Base-by-base conservation (phyloP, 2,329 filamentous ascomycete genomes). In the Aspergillus cejpii region DNA sequence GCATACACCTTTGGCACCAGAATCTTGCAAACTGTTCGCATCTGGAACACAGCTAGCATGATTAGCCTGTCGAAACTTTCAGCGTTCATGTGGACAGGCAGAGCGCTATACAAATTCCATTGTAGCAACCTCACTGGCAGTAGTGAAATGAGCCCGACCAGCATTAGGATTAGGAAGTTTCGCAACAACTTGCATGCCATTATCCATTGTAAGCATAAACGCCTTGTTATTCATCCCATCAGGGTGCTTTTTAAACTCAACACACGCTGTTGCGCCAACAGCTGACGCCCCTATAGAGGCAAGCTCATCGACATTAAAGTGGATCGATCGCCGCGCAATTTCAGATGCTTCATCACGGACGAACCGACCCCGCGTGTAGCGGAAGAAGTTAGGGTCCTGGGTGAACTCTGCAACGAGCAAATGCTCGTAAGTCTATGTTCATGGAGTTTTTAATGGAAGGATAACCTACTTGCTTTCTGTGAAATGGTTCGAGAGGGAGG, bases 91-190 rank as follows among this genome's bases (percentile, higher is more conserved):
- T n/a, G n/a, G n/a, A n/a, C n/a, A n/a, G n/a, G n/a, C n/a, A n/a
- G n/a, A n/a, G n/a, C n/a, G n/a, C n/a, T n/a, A n/a, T n/a, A n/a
- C n/a, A n/a, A n/a, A n/a, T n/a, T n/a, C n/a, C n/a, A n/a, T n/a
- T n/a, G n/a, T n/a, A n/a, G 55, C 56, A 6, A 57, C 52, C 43
- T 58, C 54, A 34, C 50, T 54, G 8, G 55, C 52, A 17, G 48
- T 49, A 1, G 49, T 56, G 20, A 44, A 50, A 15, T 49, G 41
- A 14, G 50, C 21, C 5, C 39, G 47, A 5, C 53, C 53, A 3
- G 56, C 52, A 15, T 54, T 56, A 2, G 48, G 55, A 33, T 56
- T 56, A 5, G 55, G 52, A 2, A 58, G 41, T 37, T 54, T 54
- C 11, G 41, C 52, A 33, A 58, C 40, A 11, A 58, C 47, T 28